Conservation (phyloP, 257 asterid species). For the Solanum virginianum region DNA sequence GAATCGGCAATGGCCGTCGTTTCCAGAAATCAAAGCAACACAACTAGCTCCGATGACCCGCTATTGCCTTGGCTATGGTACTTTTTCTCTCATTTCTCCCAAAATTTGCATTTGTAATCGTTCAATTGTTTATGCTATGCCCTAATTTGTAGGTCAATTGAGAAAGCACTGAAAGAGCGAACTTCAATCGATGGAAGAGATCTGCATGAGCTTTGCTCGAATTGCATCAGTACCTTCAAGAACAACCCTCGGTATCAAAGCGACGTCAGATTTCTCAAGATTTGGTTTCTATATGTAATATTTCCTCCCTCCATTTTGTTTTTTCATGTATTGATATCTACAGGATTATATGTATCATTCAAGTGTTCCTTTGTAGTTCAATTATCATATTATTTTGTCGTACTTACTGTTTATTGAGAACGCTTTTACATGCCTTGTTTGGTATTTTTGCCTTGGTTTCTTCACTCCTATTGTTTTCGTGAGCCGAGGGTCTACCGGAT, state of each 20-base stretch:
- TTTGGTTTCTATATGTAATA: slow-evolving; percentile 84
- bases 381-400: too few species aligned
- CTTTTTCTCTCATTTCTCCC: not conserved
- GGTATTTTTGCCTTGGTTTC: not conserved
- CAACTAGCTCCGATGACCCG: slow-evolving; percentile 40
- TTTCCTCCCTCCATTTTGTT: not conserved
- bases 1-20: slow-evolving; percentile 30
- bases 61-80: slow-evolving; percentile 61
- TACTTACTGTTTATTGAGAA: not conserved
- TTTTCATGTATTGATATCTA: not conserved
- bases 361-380: not conserved
- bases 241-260: slow-evolving; percentile 48
- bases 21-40: slow-evolving; percentile 11
- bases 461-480: not conserved
- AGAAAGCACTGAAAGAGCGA: slow-evolving; percentile 17
- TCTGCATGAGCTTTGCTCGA: slow-evolving; percentile 27
- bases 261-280: slow-evolving; percentile 85
- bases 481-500: not conserved
- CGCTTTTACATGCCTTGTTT: not conserved
- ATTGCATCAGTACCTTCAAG: slow-evolving; percentile 55
- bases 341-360: not conserved
- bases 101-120: not conserved
- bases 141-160: slow-evolving; percentile 37
- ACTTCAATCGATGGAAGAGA: slow-evolving; percentile 12
- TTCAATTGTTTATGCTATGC: slow-evolving; percentile 1